Percentiles rank a stretch among this genome's conserved stretches.
Evolutionary conservation across 2,329 filamentous ascomycete genomes (phyloP).

Genomic region (Chrysosporium queenslandicum): DNA sequence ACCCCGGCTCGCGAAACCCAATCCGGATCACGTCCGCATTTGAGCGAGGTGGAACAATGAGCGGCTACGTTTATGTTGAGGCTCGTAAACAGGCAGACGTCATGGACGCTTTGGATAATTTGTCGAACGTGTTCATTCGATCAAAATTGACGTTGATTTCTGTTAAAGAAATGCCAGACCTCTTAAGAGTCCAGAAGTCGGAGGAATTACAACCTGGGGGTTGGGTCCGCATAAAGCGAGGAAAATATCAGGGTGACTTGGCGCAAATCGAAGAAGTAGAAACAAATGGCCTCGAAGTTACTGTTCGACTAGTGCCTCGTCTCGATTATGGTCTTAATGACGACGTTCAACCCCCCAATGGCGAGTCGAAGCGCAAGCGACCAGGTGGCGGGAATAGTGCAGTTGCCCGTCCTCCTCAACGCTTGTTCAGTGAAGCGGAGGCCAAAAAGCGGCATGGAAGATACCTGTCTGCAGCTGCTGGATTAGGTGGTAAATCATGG

Average conservation of each 20-base stretch:
- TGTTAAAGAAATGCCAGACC: slow-evolving; percentile 94
- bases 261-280: slow-evolving; percentile 89
- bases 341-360: slow-evolving; percentile 49
- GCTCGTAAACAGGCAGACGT: slow-evolving; percentile 81
- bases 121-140: slow-evolving; percentile 82
- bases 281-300: slow-evolving; percentile 80
- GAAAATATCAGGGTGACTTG: slow-evolving; percentile 78
- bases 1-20: slow-evolving; percentile 62
- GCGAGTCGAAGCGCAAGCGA: slow-evolving; percentile 71
- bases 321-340: slow-evolving; percentile 86
- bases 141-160: slow-evolving; percentile 80
- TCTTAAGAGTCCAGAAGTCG: slow-evolving; percentile 81
- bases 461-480: slow-evolving; percentile 45
- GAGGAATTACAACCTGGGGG: slow-evolving; percentile 75
- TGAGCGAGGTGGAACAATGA: slow-evolving; percentile 80
- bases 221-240: slow-evolving; percentile 78
- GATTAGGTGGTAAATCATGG: slow-evolving; percentile 58
- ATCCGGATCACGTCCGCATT: slow-evolving; percentile 82
- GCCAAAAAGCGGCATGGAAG: slow-evolving; percentile 76
- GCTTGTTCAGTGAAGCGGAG: slow-evolving; percentile 85
- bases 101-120: slow-evolving; percentile 66
- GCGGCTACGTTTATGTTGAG: slow-evolving; percentile 91
- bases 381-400: slow-evolving; percentile 42
- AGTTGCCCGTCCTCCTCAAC: slow-evolving; percentile 66
- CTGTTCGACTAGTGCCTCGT: slow-evolving; percentile 77